Evolutionary conservation across 2,329 filamentous ascomycete species (phyloP).

Genomic region (Graphium sp.): DNA sequence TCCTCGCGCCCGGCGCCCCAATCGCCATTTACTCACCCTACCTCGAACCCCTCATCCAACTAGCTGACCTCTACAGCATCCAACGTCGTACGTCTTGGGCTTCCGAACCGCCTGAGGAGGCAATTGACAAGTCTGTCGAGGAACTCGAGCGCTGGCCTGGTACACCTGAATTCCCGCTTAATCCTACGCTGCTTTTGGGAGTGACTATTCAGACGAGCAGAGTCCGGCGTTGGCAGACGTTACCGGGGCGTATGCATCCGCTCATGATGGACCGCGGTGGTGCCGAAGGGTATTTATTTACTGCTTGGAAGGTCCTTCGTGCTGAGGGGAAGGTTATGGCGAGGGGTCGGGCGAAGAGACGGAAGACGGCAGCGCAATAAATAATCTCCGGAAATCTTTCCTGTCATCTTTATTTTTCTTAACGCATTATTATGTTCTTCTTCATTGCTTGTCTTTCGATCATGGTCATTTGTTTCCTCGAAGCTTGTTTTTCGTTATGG

Average conservation of each 20-base stretch:
- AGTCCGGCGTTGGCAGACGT: conserved; percentile 71
- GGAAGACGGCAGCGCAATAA: conserved; percentile 32
- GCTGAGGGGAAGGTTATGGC: conserved; percentile 67
- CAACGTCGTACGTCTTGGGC: conserved; percentile 63
- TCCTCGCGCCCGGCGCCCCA: conserved; percentile 68
- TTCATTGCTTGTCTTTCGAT: too few species aligned
- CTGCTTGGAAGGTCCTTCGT: conserved; percentile 65
- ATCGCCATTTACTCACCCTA: conserved; percentile 74
- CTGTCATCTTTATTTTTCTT: too few species aligned
- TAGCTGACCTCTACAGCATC: conserved; percentile 76
- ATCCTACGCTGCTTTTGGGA: conserved; percentile 70
- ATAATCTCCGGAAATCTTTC: too few species aligned
- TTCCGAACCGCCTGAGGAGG: conserved; percentile 28
- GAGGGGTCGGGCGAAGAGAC: conserved; percentile 60
- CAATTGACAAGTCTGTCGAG: conserved; percentile 22
- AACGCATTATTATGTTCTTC: too few species aligned
- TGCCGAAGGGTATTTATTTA: conserved; percentile 80
- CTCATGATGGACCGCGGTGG: conserved; percentile 82
- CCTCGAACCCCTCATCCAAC: conserved; percentile 58
- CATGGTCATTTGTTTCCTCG: too few species aligned
- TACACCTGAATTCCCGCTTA: conserved; percentile 67
- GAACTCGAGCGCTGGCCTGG: conserved; percentile 40
- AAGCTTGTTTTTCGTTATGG: too few species aligned
- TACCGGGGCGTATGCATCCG: conserved; percentile 84
- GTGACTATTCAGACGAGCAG: conserved; percentile 67